Evolutionary conservation across 345 rosid species (phyloP), one percentile per base, ranked within the genome.

Genomic region (Abelmoschus esculentus): DNA sequence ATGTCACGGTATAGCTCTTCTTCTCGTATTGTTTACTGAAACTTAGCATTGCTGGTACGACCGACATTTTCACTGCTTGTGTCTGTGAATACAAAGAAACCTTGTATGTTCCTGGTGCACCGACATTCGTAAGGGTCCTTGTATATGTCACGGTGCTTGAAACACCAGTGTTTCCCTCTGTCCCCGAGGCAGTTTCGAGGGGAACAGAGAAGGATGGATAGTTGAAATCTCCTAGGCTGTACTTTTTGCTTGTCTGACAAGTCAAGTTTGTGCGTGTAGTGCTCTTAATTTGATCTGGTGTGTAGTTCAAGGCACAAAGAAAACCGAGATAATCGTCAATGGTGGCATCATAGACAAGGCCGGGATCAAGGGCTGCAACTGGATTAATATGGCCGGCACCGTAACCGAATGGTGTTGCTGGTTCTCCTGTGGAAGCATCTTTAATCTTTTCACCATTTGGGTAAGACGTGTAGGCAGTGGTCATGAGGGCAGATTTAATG

Each of bases 181-280:
- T 46, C 31, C 78, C 77, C 17, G 86, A 81, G 67, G 86, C 83
- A 4, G 87, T 80, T 74, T 82, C 72, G 3, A 85, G 70, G 17
- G 87, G 82, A 74, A 85, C 86, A n/a, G 91, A 75, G 28, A 86
- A 82, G 19, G 92, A 86, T 2, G 90, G 92, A 74, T 87, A 87
- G 50, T 87, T 87, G 15, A 86, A 75, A 76, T 81, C 84, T 50
- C 76, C 70, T 80, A 67, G 17, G 68, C 66, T 81, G 76, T 83
- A 83, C 34, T 36, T 79, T 70, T 70, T 83, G 73, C 72, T 74
- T 3, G 77, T 31, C 26, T 66, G 72, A 32, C 90, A 84, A 40
- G 80, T 77, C 68, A 78, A 78, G 65, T 73, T 76, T 66, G 59
- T 80, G 62, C 73, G 78, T 12, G 85, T 77, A 28, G 72, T 73